phyloP scores from a whole-genome alignment of 2,329 filamentous ascomycete species.

The Colletotrichum simmondsii region DNA sequence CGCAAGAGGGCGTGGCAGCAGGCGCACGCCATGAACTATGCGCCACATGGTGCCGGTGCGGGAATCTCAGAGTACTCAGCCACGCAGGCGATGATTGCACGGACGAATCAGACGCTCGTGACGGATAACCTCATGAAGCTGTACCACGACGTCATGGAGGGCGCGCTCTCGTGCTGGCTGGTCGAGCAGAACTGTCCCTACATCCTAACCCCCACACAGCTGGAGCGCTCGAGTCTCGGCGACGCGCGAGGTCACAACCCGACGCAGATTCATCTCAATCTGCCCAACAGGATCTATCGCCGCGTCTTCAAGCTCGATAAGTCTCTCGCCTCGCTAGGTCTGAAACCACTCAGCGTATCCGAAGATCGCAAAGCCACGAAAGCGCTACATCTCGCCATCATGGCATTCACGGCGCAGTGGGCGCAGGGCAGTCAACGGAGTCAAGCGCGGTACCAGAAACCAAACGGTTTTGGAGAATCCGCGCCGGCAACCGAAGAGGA shows the following conservation, averaged over 20 bases:
- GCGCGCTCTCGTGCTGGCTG: conserved; percentile 64
- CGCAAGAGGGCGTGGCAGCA: conserved; percentile 9
- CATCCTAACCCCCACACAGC: neutral
- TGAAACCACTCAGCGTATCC: conserved; percentile 50
- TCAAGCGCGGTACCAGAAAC: neutral
- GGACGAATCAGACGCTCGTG: conserved; percentile 48
- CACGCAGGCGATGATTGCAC: conserved; percentile 39
- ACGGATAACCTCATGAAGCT: conserved; percentile 57
- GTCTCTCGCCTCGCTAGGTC: conserved; percentile 50
- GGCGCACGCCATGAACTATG: neutral
- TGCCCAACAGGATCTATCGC: conserved; percentile 53
- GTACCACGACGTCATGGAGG: conserved; percentile 65
- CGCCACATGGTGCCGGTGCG: neutral
- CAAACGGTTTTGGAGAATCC: conserved; percentile 28
- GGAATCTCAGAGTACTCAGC: conserved; percentile 31
- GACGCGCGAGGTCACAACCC: conserved; percentile 44
- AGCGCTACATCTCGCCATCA: conserved; percentile 59
- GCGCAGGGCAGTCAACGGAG: conserved; percentile 48
- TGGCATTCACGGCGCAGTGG: conserved; percentile 66
- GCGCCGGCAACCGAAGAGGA: conserved; percentile 43
- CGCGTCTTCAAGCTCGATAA: conserved; percentile 60
- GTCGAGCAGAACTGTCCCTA: conserved; percentile 65
- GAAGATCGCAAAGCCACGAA: conserved; percentile 57
- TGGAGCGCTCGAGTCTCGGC: conserved; percentile 30
- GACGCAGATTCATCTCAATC: conserved; percentile 43